Base-by-base conservation (phyloP, 2,329 filamentous ascomycete species). In the Colletotrichum plurivorum region DNA sequence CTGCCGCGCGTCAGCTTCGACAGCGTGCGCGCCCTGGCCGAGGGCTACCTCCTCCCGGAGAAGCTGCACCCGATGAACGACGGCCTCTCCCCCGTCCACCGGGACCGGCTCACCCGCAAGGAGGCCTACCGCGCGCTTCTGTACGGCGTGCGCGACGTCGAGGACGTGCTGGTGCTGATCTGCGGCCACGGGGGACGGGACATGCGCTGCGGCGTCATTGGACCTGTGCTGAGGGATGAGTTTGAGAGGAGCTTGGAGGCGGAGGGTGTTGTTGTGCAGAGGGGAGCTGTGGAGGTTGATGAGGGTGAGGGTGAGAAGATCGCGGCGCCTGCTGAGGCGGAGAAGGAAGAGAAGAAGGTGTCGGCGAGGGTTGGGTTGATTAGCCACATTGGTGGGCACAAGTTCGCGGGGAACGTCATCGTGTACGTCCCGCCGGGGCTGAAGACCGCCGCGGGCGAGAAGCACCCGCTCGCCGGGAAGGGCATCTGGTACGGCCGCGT, bases 101-200 rank as follows among this genome's bases (percentile, higher is more conserved):
- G 84, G 52, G 88, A 90, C 75, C 79, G 84, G 1, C 78, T 84
- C 58, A 80, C 76, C 52, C 83, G 82, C 73, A 89, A 85, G 79
- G 85, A 79, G 71, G 89, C 78, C 62, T 90, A 82, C 75, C 88
- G 76, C 75, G 82, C 69, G 63, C 82, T 81, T 43, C 82, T 94
- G 2, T 80, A 81, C 1, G 85, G 86, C 1, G 90, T 93, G 5
- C 82, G 87, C 12, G 87, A 90, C 67, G 87, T 93, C 9, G 76
- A 87, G 16, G 91, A 94, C 71, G 84, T 94, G 5, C 75, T 93
- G n/a, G 88, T 99, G 36, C 82, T 98, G 20, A 92, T 98, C 51
- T 99, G 96, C 76, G 94, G 94, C 0, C 96, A 99, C 75, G 92
- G 92, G 15, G 90, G 90, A 2, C 86, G 96, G 12, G 96, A 99